Base-by-base conservation (phyloP, 139 green algal genomes). In the Diplosphaera chodatii region DNA sequence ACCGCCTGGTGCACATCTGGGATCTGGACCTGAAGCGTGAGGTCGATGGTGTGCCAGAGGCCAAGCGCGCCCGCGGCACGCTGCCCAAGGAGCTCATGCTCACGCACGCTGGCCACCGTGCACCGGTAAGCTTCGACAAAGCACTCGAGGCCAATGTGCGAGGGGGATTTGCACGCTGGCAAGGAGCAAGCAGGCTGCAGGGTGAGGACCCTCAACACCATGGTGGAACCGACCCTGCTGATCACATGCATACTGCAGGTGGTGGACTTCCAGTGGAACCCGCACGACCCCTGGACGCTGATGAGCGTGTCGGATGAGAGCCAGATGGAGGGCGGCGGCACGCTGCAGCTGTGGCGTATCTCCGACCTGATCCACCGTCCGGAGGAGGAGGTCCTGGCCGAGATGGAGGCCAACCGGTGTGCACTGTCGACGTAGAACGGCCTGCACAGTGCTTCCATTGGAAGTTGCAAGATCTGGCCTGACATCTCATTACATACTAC, bases 241-340 rank as follows among this genome's bases (percentile, higher is more conserved):
- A n/a, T n/a, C n/a, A n/a, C n/a, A n/a, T n/a, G n/a, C n/a, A n/a
- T n/a, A n/a, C n/a, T n/a, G n/a, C 82, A 91, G 75, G 85, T 97
- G 32, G 87, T 91, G n/a, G 93, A 98, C 84, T 96, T 98, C 76
- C 91, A 97, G 40, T 97, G 90, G 93, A 89, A 89, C 74, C 90
- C 87, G 0, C 1, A 65, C 30, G 83, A 91, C 66, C 87, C 86
- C 0, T 96, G 86, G 88, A 93, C 86, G 0, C 77, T 98, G 30
- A 69, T 94, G 73, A 89, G 74, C 33, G 89, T 94, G 66, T 87
- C 77, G 13, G 89, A 96, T 29, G 86, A 96, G 72, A 82, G 48
- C 18, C 72, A 55, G 8, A 78, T 74, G 1, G 37, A 67, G 18
- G 81, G 81, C 6, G 92, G 89, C 28, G 87, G 86, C 64, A 91